These are phyloP conservation scores for Ascomycota sp. DNA, from an alignment of 2,329 filamentous ascomycete species.

Conservation along the genomic window DNA sequence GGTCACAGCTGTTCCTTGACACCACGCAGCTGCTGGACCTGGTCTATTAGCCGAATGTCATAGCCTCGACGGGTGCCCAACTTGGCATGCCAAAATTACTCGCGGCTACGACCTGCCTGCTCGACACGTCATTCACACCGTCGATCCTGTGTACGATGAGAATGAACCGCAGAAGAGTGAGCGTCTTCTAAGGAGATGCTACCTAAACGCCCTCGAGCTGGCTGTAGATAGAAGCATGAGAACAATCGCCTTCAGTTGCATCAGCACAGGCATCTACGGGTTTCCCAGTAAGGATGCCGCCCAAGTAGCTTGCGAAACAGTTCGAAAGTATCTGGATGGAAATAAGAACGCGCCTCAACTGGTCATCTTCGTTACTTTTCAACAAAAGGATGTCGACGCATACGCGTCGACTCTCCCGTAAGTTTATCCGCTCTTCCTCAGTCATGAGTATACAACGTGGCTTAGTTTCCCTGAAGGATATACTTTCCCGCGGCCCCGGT, in stretches of 20 bases:
- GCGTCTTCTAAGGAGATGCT: conserved; percentile 39
- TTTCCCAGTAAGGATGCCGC: conserved; percentile 63
- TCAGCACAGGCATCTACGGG: conserved; percentile 81
- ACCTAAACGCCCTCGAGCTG: conserved; percentile 49
- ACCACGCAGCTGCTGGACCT: conserved; percentile 57
- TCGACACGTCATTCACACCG: conserved; percentile 69
- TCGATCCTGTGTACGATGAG: conserved; percentile 56
- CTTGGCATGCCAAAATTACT: conserved; percentile 71
- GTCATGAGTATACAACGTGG: neutral
- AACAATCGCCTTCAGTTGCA: conserved; percentile 61
- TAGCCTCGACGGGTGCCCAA: conserved; percentile 49
- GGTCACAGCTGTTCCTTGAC: no score
- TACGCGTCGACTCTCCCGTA: conserved; percentile 59
- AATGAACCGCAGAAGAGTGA: conserved; percentile 15
- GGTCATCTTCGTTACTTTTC: conserved; percentile 73
- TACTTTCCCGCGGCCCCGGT: no score
- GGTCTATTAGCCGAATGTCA: conserved; percentile 49
- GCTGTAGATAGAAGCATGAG: conserved; percentile 45
- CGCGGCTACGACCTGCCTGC: conserved; percentile 55
- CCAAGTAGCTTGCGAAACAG: conserved; percentile 41
- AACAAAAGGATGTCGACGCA: conserved; percentile 52
- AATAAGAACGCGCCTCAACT: conserved; percentile 22
- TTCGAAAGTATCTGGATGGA: conserved; percentile 32
- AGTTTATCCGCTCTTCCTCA: conserved; percentile 4
- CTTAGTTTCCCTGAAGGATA: conserved; percentile 5